Evolutionary conservation across 768 basidiomycete genomes (phyloP), one percentile per base, ranked within the genome.

Genomic region (Agaricus blazei): DNA sequence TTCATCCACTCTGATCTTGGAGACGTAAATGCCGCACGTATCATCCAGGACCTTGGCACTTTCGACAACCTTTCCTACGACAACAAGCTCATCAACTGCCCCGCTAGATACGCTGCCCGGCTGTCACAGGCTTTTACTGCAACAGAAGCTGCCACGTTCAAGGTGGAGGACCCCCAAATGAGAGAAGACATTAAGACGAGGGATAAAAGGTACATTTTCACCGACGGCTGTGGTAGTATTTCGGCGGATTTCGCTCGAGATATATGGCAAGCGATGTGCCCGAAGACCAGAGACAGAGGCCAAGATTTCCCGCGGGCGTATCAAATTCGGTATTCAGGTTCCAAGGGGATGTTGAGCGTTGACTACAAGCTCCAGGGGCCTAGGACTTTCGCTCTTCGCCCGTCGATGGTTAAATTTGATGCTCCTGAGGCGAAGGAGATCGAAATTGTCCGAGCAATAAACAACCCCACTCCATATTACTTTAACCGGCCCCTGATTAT

Each of bases 101-200:
- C 85, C 3, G 84, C 85, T 23, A 76, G 85, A 49, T 87, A 84
- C 64, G 87, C 78, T 0, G 88, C 88, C 4, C 72, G 88, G 15
- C 74, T 89, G 38, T 83, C 85, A 6, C 85, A 84, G 63, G 85
- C 84, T 0, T 90, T 89, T 65, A 88, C 87, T 0, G 78, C 86
- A 1, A 90, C 87, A 0, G 85, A 88, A 57, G 68, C 72, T 24
- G 80, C 81, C 3, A 48, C 46, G 6, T 65, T 79, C 11, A 60
- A 67, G 26, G 61, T 75, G 0, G 67, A 73, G 8, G 80, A 87
- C 63, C 75, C 85, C 27, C 61, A 72, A 27, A 31, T 58, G 1
- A 52, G 67, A 0, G 43, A 59, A 0, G 78, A 81, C 54, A 73
- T 75, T 42, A 54, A 56, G 14, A 60, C 69, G 1, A 24, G 58